phyloP scores from a whole-genome alignment of 176 grass and related monocot species.

The Microstegium vimineum region DNA sequence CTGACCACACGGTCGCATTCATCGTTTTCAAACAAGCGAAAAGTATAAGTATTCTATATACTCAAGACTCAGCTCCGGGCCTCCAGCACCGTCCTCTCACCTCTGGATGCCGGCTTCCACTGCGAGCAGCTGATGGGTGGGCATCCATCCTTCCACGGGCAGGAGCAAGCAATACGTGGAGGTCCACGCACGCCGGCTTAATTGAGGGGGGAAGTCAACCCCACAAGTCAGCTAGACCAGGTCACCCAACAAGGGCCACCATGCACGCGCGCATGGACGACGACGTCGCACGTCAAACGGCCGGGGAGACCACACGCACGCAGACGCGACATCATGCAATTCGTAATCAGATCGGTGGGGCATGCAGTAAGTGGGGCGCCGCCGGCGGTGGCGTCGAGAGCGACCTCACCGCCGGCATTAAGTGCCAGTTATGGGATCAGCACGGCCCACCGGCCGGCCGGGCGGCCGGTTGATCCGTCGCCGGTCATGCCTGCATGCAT shows the following conservation, averaged over 20 bases:
- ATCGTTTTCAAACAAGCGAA: not conserved
- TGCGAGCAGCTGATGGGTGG: not conserved
- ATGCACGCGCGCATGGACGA: not conserved
- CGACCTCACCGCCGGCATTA: conserved; percentile 23
- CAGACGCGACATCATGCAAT: not conserved
- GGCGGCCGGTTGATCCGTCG: not conserved
- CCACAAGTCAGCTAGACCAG: not conserved
- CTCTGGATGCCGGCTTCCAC: not conserved
- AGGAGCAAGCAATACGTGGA: not conserved
- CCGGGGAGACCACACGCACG: not conserved
- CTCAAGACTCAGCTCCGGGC: no score
- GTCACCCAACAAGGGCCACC: not conserved
- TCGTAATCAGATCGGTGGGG: not conserved
- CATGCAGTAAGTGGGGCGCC: not conserved
- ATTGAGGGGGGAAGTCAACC: not conserved
- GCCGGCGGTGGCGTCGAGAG: not conserved
- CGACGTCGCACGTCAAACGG: not conserved
- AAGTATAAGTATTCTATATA: not conserved
- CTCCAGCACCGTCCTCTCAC: not conserved
- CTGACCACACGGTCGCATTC: not conserved
- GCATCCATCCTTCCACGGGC: not conserved
- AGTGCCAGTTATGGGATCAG: conserved; percentile 4
- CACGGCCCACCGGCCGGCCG: not conserved
- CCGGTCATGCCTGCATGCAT: not conserved
- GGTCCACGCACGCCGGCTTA: not conserved